Base-by-base conservation (phyloP, 179 eudicot genomes). In the Gypsophila paniculata region DNA sequence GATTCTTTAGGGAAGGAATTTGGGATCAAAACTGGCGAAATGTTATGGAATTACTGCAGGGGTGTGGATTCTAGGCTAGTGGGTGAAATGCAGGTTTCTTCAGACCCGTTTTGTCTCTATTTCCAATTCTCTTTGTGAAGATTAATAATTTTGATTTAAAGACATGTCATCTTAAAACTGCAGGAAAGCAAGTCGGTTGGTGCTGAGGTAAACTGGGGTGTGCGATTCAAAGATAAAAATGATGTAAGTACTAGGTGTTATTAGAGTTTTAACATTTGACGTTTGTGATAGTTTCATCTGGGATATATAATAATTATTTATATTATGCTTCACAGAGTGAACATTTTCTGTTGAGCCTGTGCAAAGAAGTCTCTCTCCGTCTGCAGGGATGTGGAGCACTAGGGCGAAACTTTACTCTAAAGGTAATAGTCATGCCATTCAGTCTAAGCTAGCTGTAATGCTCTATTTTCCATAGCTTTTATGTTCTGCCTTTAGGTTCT, bases 201-300 rank as follows among this genome's bases (percentile, higher is more conserved):
- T 71, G 99, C 97, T 82, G 99, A 94, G 64, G 99, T 94, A 74
- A 94, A 94, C 78, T 94, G 99, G 99, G 99, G 97, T 65, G 99
- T 91, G 74, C 90, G 97, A 57, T 94, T 94, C 83, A 90, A 82
- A 49, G 86, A 90, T 76, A 51, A 70, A 18, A 82, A 82, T 78
- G 95, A 94, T 83, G 95, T 94, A 32, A 48, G 96, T 82, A 58
- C 72, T 74, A 14, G 15, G 26, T 65, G 51, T 21, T 48, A 73
- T 54, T 6, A 38, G 22, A 2, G 34, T 39, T 25, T 18, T 32
- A 60, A 60, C 69, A 17, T 29, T 14, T 18, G 59, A 60, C 69
- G 13, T 29, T 14, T 18, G 59, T 26, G 49, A 62, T 51, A 64
- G 36, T 67, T 58, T 51, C 6, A 61, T 19, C 52, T 71, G 61